These are phyloP conservation scores for Chytriomyces confervae DNA, from an alignment of 192 early-diverging fungal species.

Conservation along the genomic window DNA sequence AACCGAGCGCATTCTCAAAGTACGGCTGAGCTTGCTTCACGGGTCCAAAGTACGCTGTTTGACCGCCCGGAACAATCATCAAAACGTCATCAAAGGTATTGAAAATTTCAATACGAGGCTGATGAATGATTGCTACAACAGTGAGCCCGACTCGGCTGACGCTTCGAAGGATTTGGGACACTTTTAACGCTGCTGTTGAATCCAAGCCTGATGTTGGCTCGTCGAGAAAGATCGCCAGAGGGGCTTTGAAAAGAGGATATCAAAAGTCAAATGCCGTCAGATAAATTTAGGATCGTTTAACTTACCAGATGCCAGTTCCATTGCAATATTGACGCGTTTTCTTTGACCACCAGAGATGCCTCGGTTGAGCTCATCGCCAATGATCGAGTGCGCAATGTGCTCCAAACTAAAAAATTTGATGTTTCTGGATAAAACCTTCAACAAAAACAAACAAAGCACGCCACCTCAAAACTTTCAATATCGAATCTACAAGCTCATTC, in stretches of 20 bases:
- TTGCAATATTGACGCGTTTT: conserved; percentile 78
- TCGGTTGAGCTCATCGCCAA: conserved; percentile 63
- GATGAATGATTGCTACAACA: conserved; percentile 72
- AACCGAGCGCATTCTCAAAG: conserved; percentile 32
- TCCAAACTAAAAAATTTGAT: conserved; percentile 20
- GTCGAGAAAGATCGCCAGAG: conserved; percentile 70
- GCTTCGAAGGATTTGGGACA: conserved; percentile 58
- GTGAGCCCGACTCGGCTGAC: conserved; percentile 65
- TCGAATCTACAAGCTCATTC: conserved; percentile 23
- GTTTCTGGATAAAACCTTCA: no score
- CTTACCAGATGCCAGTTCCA: conserved; percentile 63
- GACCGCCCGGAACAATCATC: conserved; percentile 70
- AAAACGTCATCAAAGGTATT: conserved; percentile 75
- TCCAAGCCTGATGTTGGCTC: conserved; percentile 76
- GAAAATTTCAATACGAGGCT: conserved; percentile 74
- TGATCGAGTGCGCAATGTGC: conserved; percentile 53
- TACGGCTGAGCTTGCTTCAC: conserved; percentile 12
- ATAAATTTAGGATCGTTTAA: background rate
- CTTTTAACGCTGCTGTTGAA: conserved; percentile 64
- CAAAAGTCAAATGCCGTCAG: background rate
- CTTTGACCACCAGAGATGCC: conserved; percentile 77
- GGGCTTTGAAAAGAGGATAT: conserved; percentile 45
- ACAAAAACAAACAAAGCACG: no score
- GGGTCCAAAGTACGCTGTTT: conserved; percentile 53
- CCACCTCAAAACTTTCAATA: conserved; percentile 26